phyloP scores from a whole-genome alignment of 805 yeast species.

The Kuraishia ogatae region DNA sequence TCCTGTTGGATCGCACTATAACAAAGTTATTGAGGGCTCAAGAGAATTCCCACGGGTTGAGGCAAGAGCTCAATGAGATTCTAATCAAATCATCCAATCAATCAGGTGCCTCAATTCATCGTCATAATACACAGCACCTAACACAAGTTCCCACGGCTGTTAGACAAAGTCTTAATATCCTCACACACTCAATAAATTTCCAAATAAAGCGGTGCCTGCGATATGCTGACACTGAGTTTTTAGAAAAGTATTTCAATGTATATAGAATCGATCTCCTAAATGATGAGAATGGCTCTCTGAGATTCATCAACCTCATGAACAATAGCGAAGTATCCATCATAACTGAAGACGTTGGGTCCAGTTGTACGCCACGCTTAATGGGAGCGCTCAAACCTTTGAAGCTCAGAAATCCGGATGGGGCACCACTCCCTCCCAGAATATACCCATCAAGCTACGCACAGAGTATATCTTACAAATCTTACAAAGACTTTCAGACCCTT shows the following conservation, averaged over 20 bases:
- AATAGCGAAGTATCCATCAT: not conserved
- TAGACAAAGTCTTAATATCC: conserved; percentile 11
- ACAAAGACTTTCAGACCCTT: conserved; percentile 8
- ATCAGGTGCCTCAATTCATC: not conserved
- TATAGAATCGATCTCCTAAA: conserved; percentile 15
- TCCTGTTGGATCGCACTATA: conserved; percentile 7
- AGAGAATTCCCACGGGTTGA: not conserved
- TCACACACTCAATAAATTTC: conserved; percentile 11
- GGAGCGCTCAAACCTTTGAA: conserved; percentile 12
- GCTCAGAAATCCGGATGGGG: conserved; percentile 12
- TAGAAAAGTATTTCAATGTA: conserved; percentile 14
- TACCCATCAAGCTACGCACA: not conserved
- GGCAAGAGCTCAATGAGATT: not conserved
- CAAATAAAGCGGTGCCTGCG: conserved; percentile 9
- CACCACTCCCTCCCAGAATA: not conserved
- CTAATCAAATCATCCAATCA: conserved; percentile 6
- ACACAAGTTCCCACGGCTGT: conserved; percentile 6
- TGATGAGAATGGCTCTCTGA: not conserved
- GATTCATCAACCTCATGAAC: not conserved
- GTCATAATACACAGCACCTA: not conserved
- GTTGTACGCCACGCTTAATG: not conserved
- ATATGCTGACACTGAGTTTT: conserved; percentile 9
- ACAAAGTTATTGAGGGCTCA: not conserved
- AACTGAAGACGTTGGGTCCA: not conserved
- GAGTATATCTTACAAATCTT: not conserved